These are phyloP conservation scores for Phalaenopsis hybrid DNA, from an alignment of 116 monocot species.

Conservation along the genomic window DNA sequence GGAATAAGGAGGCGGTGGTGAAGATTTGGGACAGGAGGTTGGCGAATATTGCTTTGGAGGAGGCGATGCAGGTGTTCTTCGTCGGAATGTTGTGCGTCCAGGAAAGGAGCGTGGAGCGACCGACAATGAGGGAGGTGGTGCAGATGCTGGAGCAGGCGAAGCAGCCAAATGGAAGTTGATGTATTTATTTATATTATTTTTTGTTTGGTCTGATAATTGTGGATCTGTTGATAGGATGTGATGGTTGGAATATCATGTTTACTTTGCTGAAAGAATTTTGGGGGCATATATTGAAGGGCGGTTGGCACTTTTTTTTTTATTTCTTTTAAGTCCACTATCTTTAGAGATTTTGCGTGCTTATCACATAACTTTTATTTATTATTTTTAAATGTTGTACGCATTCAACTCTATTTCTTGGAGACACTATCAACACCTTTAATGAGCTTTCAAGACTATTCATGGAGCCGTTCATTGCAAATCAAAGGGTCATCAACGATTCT, in stretches of 20 bases:
- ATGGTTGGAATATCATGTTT: not conserved
- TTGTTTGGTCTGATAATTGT: not conserved
- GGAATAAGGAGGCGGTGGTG: slow-evolving; percentile 58
- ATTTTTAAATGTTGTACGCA: no score
- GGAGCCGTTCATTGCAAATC: no score
- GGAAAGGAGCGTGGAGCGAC: slow-evolving; percentile 70
- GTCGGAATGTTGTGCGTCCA: slow-evolving; percentile 85
- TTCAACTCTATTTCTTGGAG: no score
- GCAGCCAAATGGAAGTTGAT: slow-evolving; percentile 6
- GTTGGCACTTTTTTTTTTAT: no score
- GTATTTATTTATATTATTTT: not conserved
- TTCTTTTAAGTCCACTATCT: no score
- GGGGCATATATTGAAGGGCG: no score
- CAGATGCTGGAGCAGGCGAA: slow-evolving; percentile 82
- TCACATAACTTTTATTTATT: no score
- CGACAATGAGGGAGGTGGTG: slow-evolving; percentile 88
- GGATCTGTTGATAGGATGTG: not conserved
- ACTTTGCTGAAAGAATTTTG: no score
- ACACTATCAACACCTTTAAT: no score
- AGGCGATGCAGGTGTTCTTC: slow-evolving; percentile 82
- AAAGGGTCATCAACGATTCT: no score
- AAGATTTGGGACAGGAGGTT: slow-evolving; percentile 54
- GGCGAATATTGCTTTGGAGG: slow-evolving; percentile 37
- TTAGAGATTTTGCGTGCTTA: no score
- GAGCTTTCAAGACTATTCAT: no score